Evolutionary conservation across 177 flowering plant genomes (phyloP), one percentile per base, ranked within the genome.

Genomic region (Vitis hybrid): DNA sequence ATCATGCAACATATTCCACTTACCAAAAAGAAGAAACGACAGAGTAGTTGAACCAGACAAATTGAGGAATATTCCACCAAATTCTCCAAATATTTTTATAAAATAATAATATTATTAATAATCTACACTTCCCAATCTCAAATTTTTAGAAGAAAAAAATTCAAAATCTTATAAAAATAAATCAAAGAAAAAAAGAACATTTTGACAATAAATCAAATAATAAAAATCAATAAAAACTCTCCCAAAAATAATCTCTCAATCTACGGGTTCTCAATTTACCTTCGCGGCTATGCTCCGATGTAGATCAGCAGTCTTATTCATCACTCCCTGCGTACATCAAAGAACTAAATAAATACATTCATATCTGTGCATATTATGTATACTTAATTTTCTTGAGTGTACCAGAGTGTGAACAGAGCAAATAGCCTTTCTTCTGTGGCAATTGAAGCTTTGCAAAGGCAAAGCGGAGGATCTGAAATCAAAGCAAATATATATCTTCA

Each of bases 381-480:
- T 39, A 39, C 8, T 6, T 39, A 39, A 39, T 39, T 39, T 5
- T 39, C 29, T n/a, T 12, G n/a, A 66, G 19, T n/a, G 15, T 57
- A 78, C 79, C 77, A 49, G 16, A 5, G 59, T n/a, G 19, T 7
- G 67, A 63, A 52, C 62, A 71, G 56, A 69, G 49, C 7, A 64
- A 58, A 64, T 53, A 66, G 64, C 65, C 62, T 68, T 75, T 63
- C 73, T 70, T 65, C 56, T 69, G 64, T 73, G 33, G 61, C 29
- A 13, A 62, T 64, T 74, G 70, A 72, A 55, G 72, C 69, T 67
- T 57, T 74, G 78, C 67, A 75, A 49, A 55, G 77, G 75, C 72
- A 74, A 66, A 70, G 69, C 76, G 21, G 79, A 67, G 49, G 81
- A 76, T 76, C 88, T 85, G 79, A 53, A 68, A 77, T 29, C 59